A percentile compares a stretch with the other conserved stretches of the same genome.
phyloP scores from a whole-genome alignment of 441 rosid genomes.

The Arabidopsis lyrata region DNA sequence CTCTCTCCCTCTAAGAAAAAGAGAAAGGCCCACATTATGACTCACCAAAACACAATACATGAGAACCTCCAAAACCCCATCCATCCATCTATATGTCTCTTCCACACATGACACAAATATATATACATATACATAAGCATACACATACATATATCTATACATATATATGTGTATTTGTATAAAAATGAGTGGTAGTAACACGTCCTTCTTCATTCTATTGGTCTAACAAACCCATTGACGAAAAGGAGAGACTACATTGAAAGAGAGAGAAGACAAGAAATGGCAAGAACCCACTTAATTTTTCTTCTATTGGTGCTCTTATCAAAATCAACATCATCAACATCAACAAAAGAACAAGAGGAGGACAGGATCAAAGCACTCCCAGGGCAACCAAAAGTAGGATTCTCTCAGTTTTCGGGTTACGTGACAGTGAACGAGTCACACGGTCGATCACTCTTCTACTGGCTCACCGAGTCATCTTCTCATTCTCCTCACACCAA shows the following conservation, averaged over 20 bases:
- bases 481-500: slow-evolving; percentile 52
- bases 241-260: background rate
- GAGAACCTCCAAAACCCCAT: slow-evolving; percentile 32
- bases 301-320: slow-evolving; percentile 17
- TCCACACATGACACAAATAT: slow-evolving; percentile 24
- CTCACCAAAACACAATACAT: slow-evolving; percentile 30
- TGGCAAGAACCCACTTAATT: slow-evolving; percentile 36
- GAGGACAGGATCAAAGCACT: slow-evolving; percentile 72
- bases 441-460: slow-evolving; percentile 84
- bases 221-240: background rate
- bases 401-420: slow-evolving; percentile 81
- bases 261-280: background rate
- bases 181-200: slow-evolving; percentile 7
- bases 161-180: background rate
- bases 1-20: background rate
- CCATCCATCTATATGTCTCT: slow-evolving; percentile 30
- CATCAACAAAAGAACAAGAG: slow-evolving; percentile 57
- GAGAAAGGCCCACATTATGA: slow-evolving; percentile 24
- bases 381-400: slow-evolving; percentile 81
- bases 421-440: slow-evolving; percentile 67
- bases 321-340: slow-evolving; percentile 15
- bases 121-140: background rate
- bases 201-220: slow-evolving; percentile 5
- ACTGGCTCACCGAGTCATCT: slow-evolving; percentile 83
- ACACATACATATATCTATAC: background rate